Base-by-base conservation (phyloP, 2,329 filamentous ascomycete genomes). In the Bipolaris gigantea region DNA sequence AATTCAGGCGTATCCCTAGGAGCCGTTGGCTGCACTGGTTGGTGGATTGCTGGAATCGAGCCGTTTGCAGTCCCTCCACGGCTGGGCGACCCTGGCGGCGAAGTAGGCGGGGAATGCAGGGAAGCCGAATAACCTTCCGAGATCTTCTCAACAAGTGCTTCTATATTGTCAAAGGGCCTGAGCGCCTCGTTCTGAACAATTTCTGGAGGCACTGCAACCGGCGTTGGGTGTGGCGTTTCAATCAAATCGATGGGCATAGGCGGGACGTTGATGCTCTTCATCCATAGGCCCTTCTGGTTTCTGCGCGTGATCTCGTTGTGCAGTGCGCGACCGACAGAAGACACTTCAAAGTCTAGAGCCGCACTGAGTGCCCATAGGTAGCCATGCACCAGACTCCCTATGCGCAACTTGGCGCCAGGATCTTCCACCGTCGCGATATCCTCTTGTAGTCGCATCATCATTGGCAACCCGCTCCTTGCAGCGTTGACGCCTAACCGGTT, bases 401-500 rank as follows among this genome's bases (percentile, higher is more conserved):
- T 80, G 39, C 90, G 88, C 35, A 96, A 84, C 69, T 93, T 94
- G 27, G 87, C 83, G 38, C 85, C 73, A 0, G 88, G 85, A 21
- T 83, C 82, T 42, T 87, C 85, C 3, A 86, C 79, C 7, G 84
- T 82, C 50, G 85, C 81, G 30, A 94, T 89, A 59, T 94, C 90
- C 66, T 96, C 90, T 72, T 97, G 92, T 1, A 97, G 81, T 41
- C 89, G 85, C 72, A 95, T 86, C 10, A 96, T 83, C 92, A 97
- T 96, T 2, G 92, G 91, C 34, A 97, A 75, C 0, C 92, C 91
- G 64, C 84, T 88, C 53, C 88, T 84, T 5, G 83, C 83, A 15
- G 90, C 89, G 70, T 97, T 96, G 46, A 96, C 85, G 4, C 93
- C 92, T 0, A 97, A 81, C 52, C 85, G 86, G 53, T 85, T 81